A percentile compares a stretch with the other conserved stretches of the same genome.
These are phyloP conservation scores for Puccinellia tenuiflora DNA, from an alignment of 176 grass and related monocot species.

Conservation along the genomic window DNA sequence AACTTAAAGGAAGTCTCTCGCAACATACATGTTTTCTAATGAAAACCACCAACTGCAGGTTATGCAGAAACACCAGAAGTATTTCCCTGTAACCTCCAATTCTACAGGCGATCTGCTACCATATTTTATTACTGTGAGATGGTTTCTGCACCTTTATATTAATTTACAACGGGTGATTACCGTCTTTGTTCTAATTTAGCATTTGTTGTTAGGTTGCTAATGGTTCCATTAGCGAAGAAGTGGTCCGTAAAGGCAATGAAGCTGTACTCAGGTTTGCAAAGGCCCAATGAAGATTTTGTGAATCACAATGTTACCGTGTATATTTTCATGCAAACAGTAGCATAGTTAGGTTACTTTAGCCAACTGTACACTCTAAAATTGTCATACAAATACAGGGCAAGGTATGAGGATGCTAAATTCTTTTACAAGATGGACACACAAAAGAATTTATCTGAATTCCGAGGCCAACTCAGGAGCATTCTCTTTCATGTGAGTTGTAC, in stretches of 20 bases:
- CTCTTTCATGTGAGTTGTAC: constrained; percentile 88
- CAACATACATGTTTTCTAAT: constrained; percentile 3
- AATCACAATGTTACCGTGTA: background rate
- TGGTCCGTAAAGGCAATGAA: constrained; percentile 92
- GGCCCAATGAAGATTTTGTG: background rate
- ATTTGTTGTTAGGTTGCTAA: constrained; percentile 75
- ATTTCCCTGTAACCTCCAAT: constrained; percentile 65
- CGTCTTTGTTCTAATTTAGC: background rate
- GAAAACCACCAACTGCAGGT: constrained; percentile 46
- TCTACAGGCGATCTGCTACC: constrained; percentile 68
- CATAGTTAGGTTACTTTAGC: background rate
- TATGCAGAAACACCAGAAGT: constrained; percentile 98
- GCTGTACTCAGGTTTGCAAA: constrained; percentile 75
- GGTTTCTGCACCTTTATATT: constrained; percentile 18
- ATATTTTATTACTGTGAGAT: constrained; percentile 86
- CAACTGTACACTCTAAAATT: constrained; percentile 34
- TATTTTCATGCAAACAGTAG: constrained; percentile 10
- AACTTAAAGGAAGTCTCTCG: background rate
- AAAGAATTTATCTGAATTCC: constrained; percentile 88
- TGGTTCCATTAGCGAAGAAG: constrained; percentile 65
- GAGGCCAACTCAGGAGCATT: constrained; percentile 65
- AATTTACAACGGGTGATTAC: background rate
- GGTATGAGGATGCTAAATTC: constrained; percentile 93
- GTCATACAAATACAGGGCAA: constrained; percentile 56
- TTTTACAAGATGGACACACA: constrained; percentile 94